These are phyloP conservation scores for Fonsecaea multimorphosa DNA, from an alignment of 2,329 filamentous ascomycete genomes.

Conservation along the genomic window DNA sequence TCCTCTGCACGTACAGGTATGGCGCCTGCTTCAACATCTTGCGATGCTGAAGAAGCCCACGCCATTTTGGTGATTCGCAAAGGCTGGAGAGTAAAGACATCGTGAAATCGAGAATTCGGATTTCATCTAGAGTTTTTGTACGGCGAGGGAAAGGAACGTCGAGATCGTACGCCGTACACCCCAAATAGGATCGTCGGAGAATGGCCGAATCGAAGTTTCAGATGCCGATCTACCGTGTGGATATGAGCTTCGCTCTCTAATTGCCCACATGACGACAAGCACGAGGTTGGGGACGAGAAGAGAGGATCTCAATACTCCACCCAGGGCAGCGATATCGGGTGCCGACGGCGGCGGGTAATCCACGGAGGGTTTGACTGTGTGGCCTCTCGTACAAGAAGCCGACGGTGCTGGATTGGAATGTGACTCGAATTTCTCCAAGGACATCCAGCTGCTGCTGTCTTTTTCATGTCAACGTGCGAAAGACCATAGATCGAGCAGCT, in stretches of 20 bases:
- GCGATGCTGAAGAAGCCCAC: neutral
- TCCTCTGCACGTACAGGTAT: neutral
- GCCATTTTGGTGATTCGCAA: neutral
- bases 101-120: conserved; percentile 1
- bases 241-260: neutral
- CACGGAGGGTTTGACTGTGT: no score
- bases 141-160: neutral
- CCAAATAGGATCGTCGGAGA: conserved; percentile 9
- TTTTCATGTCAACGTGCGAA: no score
- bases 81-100: conserved; percentile 1
- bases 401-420: no score
- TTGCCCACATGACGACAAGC: neutral
- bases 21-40: conserved; percentile 12
- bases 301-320: neutral
- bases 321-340: conserved; percentile 11
- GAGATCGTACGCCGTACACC: conserved; percentile 14
- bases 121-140: conserved; percentile 8
- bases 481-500: no score
- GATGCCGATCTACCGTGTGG: conserved; percentile 14
- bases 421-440: no score
- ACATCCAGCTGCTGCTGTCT: no score
- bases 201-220: neutral
- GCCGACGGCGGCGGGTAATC: neutral
- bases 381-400: no score
- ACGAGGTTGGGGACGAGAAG: neutral